A percentile compares a stretch with the other conserved stretches of the same genome.
phyloP scores from a whole-genome alignment of 139 green algal species.

The Asterochloris sp. region DNA sequence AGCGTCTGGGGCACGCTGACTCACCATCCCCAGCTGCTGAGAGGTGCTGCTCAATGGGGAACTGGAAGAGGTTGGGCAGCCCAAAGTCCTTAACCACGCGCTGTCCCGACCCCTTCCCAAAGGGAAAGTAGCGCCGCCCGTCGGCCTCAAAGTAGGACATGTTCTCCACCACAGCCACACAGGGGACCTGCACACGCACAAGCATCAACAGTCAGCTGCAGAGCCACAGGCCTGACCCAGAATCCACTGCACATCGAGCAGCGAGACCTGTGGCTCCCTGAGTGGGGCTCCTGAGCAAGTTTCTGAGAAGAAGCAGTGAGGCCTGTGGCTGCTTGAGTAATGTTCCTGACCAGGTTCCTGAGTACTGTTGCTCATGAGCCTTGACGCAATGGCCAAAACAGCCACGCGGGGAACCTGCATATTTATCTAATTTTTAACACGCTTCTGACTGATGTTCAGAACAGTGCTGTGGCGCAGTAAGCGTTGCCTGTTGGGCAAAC shows the following conservation, averaged over 20 bases:
- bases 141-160: slow-evolving; percentile 96
- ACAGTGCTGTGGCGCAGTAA: no score
- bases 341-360: background rate
- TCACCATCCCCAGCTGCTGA: slow-evolving; percentile 85
- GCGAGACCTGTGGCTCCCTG: no score
- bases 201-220: background rate
- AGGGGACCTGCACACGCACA: slow-evolving; percentile 66
- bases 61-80: slow-evolving; percentile 86
- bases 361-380: background rate
- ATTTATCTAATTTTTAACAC: no score
- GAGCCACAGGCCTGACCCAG: background rate
- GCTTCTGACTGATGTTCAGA: no score
- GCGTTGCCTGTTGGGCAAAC: no score
- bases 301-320: background rate
- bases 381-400: no score
- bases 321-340: no score
- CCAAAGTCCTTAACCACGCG: slow-evolving; percentile 87
- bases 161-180: slow-evolving; percentile 98
- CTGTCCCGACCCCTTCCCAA: slow-evolving; percentile 70
- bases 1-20: background rate
- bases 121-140: slow-evolving; percentile 75
- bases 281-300: no score
- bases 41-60: slow-evolving; percentile 91
- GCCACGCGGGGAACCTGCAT: no score
- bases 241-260: no score